Conservation (phyloP, 2,329 filamentous ascomycete genomes). For the Exutisphaerella laricina region DNA sequence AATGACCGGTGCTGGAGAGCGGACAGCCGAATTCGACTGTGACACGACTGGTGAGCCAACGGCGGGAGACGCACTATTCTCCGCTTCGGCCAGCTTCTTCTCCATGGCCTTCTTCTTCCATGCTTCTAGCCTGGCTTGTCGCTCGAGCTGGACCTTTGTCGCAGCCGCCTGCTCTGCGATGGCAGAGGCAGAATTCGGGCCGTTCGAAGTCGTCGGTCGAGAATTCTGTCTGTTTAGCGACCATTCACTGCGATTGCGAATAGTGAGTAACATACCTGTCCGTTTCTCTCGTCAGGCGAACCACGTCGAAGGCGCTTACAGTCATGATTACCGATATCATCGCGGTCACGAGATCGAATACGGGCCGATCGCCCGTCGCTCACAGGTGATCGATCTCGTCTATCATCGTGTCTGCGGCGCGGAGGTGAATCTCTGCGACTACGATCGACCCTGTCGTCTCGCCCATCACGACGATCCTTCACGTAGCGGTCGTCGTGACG, state of each 20-base stretch:
- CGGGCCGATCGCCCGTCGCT: slow-evolving; percentile 39
- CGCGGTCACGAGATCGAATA: slow-evolving; percentile 51
- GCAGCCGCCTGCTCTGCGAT: slow-evolving; percentile 13
- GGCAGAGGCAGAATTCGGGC: slow-evolving; percentile 6
- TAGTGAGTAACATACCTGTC: slow-evolving; percentile 12
- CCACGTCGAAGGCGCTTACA: slow-evolving; percentile 41
- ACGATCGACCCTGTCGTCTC: slow-evolving; percentile 16
- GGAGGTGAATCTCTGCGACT: slow-evolving; percentile 19
- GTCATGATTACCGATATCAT: slow-evolving; percentile 37
- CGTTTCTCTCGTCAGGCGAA: slow-evolving; percentile 8
- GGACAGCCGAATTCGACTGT: slow-evolving; percentile 3
- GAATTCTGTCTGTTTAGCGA: slow-evolving; percentile 20
- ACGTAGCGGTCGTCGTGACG: slow-evolving; percentile 2
- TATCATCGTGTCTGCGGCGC: slow-evolving; percentile 39
- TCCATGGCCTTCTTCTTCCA: slow-evolving; percentile 82
- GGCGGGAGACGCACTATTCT: slow-evolving; percentile 9
- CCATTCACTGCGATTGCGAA: neutral
- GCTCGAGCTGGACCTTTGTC: slow-evolving; percentile 58
- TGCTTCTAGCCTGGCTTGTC: slow-evolving; percentile 74
- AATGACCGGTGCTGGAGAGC: slow-evolving; percentile 7
- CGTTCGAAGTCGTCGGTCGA: slow-evolving; percentile 12
- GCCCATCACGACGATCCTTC: slow-evolving; percentile 9
- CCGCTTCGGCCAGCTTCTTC: slow-evolving; percentile 42
- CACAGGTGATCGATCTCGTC: slow-evolving; percentile 17
- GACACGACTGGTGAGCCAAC: slow-evolving; percentile 10